phyloP scores from a whole-genome alignment of 2,329 filamentous ascomycete genomes.

The Diaporthe eres region DNA sequence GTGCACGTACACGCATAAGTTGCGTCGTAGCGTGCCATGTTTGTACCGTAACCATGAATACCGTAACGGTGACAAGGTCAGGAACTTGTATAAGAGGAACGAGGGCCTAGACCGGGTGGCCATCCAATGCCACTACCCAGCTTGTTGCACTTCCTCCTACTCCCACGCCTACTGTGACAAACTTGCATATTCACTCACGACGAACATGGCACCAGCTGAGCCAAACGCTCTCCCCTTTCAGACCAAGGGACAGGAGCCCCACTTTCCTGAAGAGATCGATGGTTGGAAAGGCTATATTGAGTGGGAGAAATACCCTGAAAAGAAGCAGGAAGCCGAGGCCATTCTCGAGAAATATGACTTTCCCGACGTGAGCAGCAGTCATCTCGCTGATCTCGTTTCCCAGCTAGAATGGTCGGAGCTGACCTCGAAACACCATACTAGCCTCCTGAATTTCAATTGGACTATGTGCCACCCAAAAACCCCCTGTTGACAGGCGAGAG shows the following conservation, averaged over 20 bases:
- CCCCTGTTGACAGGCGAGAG: slow-evolving; percentile 68
- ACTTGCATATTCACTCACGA: not conserved
- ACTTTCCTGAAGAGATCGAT: slow-evolving; percentile 46
- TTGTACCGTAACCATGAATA: not conserved
- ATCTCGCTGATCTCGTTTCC: not conserved
- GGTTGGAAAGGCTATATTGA: slow-evolving; percentile 71
- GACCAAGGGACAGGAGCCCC: slow-evolving; percentile 29
- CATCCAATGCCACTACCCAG: too few species aligned
- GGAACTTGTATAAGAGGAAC: not conserved
- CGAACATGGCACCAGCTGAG: slow-evolving; percentile 36
- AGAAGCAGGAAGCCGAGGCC: slow-evolving; percentile 71
- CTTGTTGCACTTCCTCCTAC: not conserved
- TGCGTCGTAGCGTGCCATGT: not conserved
- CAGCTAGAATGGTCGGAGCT: slow-evolving; percentile 29
- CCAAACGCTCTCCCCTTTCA: slow-evolving; percentile 33
- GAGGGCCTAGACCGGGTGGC: not conserved
- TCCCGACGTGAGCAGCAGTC: slow-evolving; percentile 48
- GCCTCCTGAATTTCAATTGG: slow-evolving; percentile 70
- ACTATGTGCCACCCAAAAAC: slow-evolving; percentile 68
- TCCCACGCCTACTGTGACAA: not conserved
- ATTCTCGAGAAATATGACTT: slow-evolving; percentile 68
- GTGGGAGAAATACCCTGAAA: slow-evolving; percentile 79
- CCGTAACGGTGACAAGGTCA: not conserved
- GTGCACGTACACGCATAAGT: not conserved
- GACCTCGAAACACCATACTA: slow-evolving; percentile 42